Conservation (phyloP, 176 grass and related monocot genomes). For the Saccharum officinarum region DNA sequence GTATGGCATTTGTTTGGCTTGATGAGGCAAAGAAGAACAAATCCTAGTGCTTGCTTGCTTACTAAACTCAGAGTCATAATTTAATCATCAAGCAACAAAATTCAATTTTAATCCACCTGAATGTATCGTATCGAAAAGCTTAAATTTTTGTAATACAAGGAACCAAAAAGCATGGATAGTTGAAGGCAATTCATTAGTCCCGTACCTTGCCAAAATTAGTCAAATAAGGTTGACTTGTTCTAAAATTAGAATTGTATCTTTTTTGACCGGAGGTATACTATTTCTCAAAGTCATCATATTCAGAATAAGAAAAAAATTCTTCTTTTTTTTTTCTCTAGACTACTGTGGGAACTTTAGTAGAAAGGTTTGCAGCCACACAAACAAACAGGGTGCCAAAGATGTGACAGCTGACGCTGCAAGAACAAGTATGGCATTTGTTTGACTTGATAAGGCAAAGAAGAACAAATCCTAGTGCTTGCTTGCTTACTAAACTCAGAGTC, state of each 20-base stretch:
- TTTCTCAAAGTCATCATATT: background rate
- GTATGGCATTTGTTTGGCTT: background rate
- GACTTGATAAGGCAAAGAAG: background rate
- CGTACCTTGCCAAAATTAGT: conserved; percentile 54
- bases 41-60: background rate
- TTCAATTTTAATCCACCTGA: background rate
- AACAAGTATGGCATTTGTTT: background rate
- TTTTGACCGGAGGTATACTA: background rate
- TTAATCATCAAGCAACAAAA: background rate
- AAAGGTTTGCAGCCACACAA: background rate
- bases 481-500: background rate
- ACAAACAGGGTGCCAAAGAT: background rate
- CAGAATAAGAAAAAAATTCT: no score
- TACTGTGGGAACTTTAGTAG: no score
- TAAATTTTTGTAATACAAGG: no score
- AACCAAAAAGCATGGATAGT: background rate
- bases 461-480: background rate
- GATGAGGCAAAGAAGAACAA: background rate
- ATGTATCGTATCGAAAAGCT: background rate
- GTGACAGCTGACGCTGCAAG: background rate
- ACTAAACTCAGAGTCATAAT: background rate
- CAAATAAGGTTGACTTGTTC: background rate
- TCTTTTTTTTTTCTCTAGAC: no score
- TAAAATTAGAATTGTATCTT: background rate
- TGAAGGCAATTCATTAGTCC: no score